These are phyloP conservation scores for Vicia sativa DNA, from an alignment of 306 rosid species.

Conservation along the genomic window DNA sequence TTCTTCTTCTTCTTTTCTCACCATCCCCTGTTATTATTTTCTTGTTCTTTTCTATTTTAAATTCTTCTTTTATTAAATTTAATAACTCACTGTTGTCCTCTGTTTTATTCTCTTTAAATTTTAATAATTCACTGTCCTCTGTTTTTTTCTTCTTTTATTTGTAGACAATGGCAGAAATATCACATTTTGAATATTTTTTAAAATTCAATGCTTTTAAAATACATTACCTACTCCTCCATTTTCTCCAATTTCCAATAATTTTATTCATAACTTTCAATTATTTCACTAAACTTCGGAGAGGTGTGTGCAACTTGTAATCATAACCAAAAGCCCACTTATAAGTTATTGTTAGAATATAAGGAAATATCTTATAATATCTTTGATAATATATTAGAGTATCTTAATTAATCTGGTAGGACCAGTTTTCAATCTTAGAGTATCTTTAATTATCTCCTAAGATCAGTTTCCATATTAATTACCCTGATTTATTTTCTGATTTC, in stretches of 20 bases:
- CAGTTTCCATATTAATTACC: background rate
- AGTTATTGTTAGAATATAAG: background rate
- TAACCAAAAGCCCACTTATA: constrained; percentile 19
- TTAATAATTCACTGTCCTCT: too few relatives aligned
- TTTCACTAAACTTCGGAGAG: background rate
- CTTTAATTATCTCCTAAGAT: constrained; percentile 4
- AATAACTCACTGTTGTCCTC: too few relatives aligned
- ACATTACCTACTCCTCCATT: background rate
- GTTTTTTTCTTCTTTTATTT: too few relatives aligned
- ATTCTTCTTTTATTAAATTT: too few relatives aligned
- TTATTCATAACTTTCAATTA: constrained; percentile 14
- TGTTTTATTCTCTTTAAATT: too few relatives aligned
- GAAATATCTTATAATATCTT: background rate
- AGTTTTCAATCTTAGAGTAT: background rate
- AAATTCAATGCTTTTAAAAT: background rate
- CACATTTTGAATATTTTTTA: background rate
- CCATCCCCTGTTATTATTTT: too few relatives aligned
- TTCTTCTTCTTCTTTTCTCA: too few relatives aligned
- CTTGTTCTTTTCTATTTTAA: too few relatives aligned
- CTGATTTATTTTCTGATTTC: background rate
- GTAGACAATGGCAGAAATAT: background rate
- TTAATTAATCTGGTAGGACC: background rate
- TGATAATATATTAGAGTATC: constrained; percentile 9
- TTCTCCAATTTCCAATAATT: constrained; percentile 16
- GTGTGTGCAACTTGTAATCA: background rate